Base-by-base conservation (phyloP, 2,329 filamentous ascomycete species). In the Curvularia eragrostidis region DNA sequence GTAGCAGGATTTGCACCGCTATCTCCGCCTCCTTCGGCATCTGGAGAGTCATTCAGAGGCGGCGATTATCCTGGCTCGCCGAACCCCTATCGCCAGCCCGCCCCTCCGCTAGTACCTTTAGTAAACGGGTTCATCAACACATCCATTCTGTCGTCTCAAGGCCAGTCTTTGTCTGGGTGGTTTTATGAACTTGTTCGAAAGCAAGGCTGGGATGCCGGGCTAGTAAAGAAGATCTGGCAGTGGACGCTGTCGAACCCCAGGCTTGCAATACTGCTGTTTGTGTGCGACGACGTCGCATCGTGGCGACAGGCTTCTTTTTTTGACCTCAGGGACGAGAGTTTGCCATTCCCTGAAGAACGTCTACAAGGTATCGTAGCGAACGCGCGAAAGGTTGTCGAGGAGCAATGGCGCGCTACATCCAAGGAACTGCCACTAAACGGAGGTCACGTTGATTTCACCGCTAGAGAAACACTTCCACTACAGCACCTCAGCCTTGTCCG, bases 321-420 rank as follows among this genome's bases (percentile, higher is more conserved):
- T 41, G 74, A 75, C 34, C 69, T 79, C 15, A 64, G 71, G 52
- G 77, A 79, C 38, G 72, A 73, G 39, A 75, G 73, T 38, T 52
- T 78, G 24, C 77, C 77, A 1, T 78, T 76, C 41, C 61, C 69
- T 1, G 76, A 78, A 52, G 73, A 72, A 5, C 69, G 72, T 21
- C 65, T 79, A 0, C 71, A 74, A 39, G 72, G 74, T 5, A 78
- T 79, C 36, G 76, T 77, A 15, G 65, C 70, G 24, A 69, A 78
- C 57, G 69, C 76, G 19, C 69, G 67, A n/a, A 73, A 71, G 48
- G 69, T 77, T 5, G 70, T 78, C n/a, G 70, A 75, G 13, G 72
- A 74, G 52, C 77, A 79, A 49, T 79, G 77, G 77, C 72, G 74
- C 30, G 76, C 75, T 21, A 76, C 76, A 3, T 70, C 74, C 6